Base-by-base conservation (phyloP, 192 early-diverging fungal genomes). In the Backusella sp. region DNA sequence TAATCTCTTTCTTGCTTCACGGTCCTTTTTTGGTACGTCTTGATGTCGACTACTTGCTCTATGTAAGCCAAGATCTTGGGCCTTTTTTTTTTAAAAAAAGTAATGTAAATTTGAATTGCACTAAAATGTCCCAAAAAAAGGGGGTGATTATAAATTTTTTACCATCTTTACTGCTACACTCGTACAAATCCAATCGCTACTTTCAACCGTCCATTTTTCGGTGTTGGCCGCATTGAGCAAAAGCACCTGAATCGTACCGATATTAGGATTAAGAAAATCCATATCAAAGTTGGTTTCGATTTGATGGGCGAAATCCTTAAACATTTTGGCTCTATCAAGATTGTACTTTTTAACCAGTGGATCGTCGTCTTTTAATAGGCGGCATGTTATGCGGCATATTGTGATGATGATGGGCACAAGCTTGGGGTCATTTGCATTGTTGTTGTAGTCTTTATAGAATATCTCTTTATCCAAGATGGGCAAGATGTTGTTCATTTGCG, bases 121-220 rank as follows among this genome's bases (percentile, higher is more conserved):
- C 17, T 39, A 44, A 44, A 35, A n/a, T 46, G 66, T 15, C 28
- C 32, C 32, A 32, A 32, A 32, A 52, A 35, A 34, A 30, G 7
- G 8, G 32, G 14, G 19, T 15, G n/a, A n/a, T 30, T 71, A 44
- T 53, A 67, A 39, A 32, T 3, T 14, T 3, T 14, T 35, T 59
- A 78, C 77, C 80, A 81, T 77, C 73, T 77, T 77, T 26, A 81
- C 68, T 23, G 76, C 80, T 34, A 81, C 74, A 66, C 80, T 74
- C 34, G 56, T 74, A 41, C 53, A 41, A 34, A 81, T 70, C 80
- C 80, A 81, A 52, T 77, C 68, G 6, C 49, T 36, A 59, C 76
- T 74, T n/a, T 77, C 73, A 15, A 73, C 42, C n/a, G 37, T 37
- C 73, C 76, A 77, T 19, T 66, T 52, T 26, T 59, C 35, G 12